These are phyloP conservation scores for Corymbia calophylla DNA, from an alignment of 441 rosid species.

Conservation along the genomic window DNA sequence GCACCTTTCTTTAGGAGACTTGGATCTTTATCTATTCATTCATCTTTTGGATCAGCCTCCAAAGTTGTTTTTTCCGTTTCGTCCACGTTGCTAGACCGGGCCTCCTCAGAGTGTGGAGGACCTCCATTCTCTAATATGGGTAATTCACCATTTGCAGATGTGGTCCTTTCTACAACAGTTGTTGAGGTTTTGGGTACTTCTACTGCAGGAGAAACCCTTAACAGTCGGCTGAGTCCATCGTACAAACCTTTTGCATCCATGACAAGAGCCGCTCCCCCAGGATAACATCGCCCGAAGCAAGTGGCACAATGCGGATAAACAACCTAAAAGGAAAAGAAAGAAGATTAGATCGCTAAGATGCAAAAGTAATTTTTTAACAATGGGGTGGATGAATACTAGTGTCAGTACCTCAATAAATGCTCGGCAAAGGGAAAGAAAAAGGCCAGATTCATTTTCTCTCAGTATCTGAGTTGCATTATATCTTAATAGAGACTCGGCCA, in stretches of 20 bases:
- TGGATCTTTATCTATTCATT: not conserved
- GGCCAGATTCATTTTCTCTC: conserved; percentile 76
- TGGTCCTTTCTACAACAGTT: conserved; percentile 24
- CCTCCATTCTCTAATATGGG: conserved; percentile 34
- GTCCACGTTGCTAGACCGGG: conserved; percentile 8
- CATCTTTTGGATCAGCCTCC: conserved; percentile 8
- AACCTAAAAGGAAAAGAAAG: conserved; percentile 32
- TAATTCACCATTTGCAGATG: conserved; percentile 36
- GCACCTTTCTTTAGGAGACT: not conserved
- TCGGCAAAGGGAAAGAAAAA: conserved; percentile 84
- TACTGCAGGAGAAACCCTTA: conserved; percentile 40
- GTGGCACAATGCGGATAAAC: conserved; percentile 78
- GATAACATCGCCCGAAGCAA: conserved; percentile 93
- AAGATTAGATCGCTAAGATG: not conserved
- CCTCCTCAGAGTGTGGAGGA: conserved; percentile 25
- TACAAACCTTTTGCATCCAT: conserved; percentile 66
- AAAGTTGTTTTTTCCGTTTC: conserved; percentile 16
- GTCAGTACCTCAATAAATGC: conserved; percentile 70
- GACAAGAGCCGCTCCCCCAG: conserved; percentile 60
- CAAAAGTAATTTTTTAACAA: not conserved
- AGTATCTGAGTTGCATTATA: conserved; percentile 91
- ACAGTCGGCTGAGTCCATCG: conserved; percentile 51
- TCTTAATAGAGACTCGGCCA: conserved; percentile 72
- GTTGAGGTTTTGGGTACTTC: conserved; percentile 35
- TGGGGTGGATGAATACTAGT: not conserved